A percentile compares a stretch with the other conserved stretches of the same genome.
Conservation (phyloP, 805 yeast genomes). For the Yarrowia hollandica region DNA sequence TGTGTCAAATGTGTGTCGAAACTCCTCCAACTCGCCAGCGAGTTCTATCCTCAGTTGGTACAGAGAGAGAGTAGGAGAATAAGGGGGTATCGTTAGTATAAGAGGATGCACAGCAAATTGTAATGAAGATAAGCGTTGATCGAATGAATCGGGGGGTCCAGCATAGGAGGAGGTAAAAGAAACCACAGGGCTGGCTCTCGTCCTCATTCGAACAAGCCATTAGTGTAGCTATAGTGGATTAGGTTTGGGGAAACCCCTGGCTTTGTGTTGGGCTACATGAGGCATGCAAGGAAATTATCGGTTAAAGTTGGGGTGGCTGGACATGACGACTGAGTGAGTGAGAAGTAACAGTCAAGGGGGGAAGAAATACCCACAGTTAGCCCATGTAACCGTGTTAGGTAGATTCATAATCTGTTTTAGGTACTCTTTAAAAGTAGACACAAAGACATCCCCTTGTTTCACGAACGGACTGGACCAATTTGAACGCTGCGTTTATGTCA, state of each 20-base stretch:
- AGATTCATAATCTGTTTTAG: not conserved
- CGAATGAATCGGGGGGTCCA: constrained; percentile 4
- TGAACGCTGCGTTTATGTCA: too few species aligned
- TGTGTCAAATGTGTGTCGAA: not conserved
- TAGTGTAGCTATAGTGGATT: constrained; percentile 3
- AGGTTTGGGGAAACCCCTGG: constrained; percentile 27
- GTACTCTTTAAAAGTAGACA: not conserved
- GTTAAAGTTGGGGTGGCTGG: constrained; percentile 28
- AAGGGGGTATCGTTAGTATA: constrained; percentile 26
- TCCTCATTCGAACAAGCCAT: constrained; percentile 15
- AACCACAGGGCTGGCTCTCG: constrained; percentile 23
- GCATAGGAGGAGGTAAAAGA: constrained; percentile 15
- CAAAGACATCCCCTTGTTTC: not conserved
- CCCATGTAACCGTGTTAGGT: not conserved
- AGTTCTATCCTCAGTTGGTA: constrained; percentile 24
- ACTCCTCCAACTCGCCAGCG: constrained; percentile 29
- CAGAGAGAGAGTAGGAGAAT: not conserved
- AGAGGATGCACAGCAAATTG: constrained; percentile 9
- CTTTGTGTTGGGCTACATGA: constrained; percentile 20
- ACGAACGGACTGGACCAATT: too few species aligned
- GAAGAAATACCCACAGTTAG: not conserved
- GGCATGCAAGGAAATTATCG: constrained; percentile 24
- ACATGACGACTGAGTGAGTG: not conserved
- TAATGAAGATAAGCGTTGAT: constrained; percentile 7
- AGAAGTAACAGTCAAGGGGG: not conserved